Evolutionary conservation across 768 basidiomycete species (phyloP), one percentile per base, ranked within the genome.

Genomic region (Collybia mongolica): DNA sequence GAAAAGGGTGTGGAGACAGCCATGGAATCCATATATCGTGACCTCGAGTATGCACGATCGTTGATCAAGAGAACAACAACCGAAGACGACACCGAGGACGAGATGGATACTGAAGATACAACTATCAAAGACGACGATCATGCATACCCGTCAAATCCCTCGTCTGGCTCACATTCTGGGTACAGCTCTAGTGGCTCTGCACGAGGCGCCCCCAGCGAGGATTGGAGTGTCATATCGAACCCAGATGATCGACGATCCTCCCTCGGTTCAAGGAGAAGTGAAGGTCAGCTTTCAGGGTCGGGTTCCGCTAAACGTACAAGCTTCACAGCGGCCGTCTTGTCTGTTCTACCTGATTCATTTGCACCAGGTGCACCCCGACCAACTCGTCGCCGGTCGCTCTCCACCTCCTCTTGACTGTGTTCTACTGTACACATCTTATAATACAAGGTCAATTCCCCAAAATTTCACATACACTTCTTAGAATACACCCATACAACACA

Each of bases 1-100:
- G 96, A 99, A 73, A 86, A 93, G 54, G 96, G 96, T n/a, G 93
- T 98, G 1, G 79, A 82, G 1, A 93, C 82, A 26, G 97, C 97
- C 14, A 87, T 98, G 51, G 95, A 98, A 67, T 85, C 88, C 22
- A 94, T 99, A 55, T 99, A 98, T 64, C 85, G 97, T 40, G 95
- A 99, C 63, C 71, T 98, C 49, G 96, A 98, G 54, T 98, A 98
- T 65, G 93, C 96, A 29, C 83, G 89, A 29, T 87, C 88, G 6
- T 70, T 97, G 44, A 84, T 98, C 56, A 95, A 93, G 64, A 81
- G 77, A 26, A 62, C 67, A 11, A 59, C 64, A 29, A 66, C 59
- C 24, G 73, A 72, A 22, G 60, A 58, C 15, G 67, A 68, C 14
- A 12, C 32, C 11, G 66, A 68, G 17, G 65, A 67, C 15, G 62